phyloP scores from a whole-genome alignment of 163 green algal species.

The Coccomyxa subellipsoidea region DNA sequence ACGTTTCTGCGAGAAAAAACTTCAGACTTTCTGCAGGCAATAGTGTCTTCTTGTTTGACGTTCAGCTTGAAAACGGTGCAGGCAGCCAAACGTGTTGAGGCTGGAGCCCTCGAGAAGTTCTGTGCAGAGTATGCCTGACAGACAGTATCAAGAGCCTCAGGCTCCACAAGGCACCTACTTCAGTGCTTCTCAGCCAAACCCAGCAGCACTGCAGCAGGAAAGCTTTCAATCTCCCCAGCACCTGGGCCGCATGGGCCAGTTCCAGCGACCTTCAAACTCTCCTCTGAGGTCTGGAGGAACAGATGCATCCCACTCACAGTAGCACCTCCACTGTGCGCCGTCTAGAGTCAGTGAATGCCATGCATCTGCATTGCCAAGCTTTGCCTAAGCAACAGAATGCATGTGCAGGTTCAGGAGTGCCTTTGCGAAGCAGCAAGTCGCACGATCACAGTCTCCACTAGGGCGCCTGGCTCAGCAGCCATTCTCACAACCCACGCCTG shows the following conservation, averaged over 20 bases:
- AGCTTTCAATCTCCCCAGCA: background rate
- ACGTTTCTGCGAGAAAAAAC: too few species aligned
- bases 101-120: background rate
- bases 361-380: too few species aligned
- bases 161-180: background rate
- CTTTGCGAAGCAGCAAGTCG: conserved; percentile 5
- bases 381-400: too few species aligned
- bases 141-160: background rate
- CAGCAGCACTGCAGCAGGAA: background rate
- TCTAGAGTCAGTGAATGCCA: too few species aligned
- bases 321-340: too few species aligned
- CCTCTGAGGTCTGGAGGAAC: background rate
- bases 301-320: background rate
- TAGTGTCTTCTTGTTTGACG: too few species aligned
- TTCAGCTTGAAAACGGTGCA: too few species aligned
- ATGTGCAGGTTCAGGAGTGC: conserved; percentile 9
- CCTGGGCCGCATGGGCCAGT: background rate
- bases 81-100: background rate
- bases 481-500: background rate
- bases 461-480: background rate
- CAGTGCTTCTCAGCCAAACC: background rate
- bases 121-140: background rate
- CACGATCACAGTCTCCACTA: background rate
- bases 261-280: background rate
- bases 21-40: too few species aligned